Percentiles rank a stretch among this genome's conserved stretches.
phyloP scores from a whole-genome alignment of 2,329 filamentous ascomycete genomes.

The Cryoendolithus antarcticus region DNA sequence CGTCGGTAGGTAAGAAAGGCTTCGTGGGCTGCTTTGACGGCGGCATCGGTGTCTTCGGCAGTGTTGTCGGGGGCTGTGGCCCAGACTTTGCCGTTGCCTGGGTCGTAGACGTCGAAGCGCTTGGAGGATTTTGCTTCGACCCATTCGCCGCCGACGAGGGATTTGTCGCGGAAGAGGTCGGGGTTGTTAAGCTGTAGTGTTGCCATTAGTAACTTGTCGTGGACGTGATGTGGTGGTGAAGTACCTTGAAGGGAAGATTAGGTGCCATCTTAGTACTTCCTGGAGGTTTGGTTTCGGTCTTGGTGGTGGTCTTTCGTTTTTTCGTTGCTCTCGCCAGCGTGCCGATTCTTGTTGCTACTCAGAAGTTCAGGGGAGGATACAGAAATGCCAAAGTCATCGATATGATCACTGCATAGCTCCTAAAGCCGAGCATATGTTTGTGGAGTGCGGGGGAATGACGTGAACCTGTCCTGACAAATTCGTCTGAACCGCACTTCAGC shows the following conservation, averaged over 20 bases:
- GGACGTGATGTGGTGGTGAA: background rate
- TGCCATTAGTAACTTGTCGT: constrained; percentile 3
- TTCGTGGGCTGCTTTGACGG: constrained; percentile 47
- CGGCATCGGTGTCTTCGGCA: constrained; percentile 47
- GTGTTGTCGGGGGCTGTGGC: constrained; percentile 35
- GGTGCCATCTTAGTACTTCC: constrained; percentile 16
- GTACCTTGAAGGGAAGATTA: constrained; percentile 33
- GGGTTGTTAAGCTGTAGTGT: constrained; percentile 37
- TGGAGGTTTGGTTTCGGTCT: constrained; percentile 1
- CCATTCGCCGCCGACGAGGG: constrained; percentile 44
- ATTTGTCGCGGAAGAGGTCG: constrained; percentile 42
- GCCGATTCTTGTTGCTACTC: background rate
- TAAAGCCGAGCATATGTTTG: too few species aligned
- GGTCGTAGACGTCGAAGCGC: constrained; percentile 44
- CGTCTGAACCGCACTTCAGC: too few species aligned
- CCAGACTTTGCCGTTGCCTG: constrained; percentile 38
- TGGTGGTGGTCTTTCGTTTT: constrained; percentile 4
- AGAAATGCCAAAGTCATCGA: too few species aligned
- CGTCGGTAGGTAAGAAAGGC: constrained; percentile 50
- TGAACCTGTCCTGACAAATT: too few species aligned
- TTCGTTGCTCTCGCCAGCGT: constrained; percentile 11
- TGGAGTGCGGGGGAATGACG: too few species aligned
- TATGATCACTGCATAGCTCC: too few species aligned
- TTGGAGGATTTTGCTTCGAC: constrained; percentile 44
- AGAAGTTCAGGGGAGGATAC: background rate